Conservation (phyloP, 2,329 filamentous ascomycete species). For the Leptographium flavum region DNA sequence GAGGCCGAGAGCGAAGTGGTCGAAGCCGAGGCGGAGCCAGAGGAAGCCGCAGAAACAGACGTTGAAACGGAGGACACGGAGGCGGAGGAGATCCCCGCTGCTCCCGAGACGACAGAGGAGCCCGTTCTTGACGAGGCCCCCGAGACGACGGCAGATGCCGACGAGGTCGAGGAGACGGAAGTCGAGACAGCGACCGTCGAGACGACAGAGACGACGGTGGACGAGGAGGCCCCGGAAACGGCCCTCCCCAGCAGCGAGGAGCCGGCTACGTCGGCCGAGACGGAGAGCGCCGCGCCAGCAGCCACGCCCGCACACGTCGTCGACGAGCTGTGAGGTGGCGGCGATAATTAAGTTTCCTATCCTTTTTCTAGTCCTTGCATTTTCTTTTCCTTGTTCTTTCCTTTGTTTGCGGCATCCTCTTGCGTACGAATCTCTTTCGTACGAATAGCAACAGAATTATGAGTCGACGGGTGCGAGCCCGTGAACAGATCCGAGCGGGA, state of each 20-base stretch:
- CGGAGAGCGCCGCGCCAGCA: not conserved
- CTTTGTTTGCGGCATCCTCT: not conserved
- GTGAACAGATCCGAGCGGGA: too few relatives aligned
- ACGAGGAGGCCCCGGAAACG: not conserved
- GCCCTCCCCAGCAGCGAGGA: not conserved
- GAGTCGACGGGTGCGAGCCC: too few relatives aligned
- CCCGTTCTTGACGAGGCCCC: not conserved
- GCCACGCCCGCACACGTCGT: too few relatives aligned
- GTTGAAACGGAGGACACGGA: slow-evolving; percentile 2
- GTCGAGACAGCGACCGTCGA: not conserved
- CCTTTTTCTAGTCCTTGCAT: not conserved
- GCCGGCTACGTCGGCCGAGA: not conserved
- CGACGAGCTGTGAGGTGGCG: too few relatives aligned
- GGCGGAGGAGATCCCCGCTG: slow-evolving; percentile 6
- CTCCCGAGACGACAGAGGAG: not conserved
- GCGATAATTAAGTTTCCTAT: not conserved
- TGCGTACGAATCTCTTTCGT: not conserved
- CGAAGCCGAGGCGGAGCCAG: slow-evolving; percentile 10
- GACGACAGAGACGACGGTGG: not conserved
- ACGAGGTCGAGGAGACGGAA: not conserved
- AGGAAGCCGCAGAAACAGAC: slow-evolving; percentile 11
- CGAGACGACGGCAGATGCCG: not conserved
- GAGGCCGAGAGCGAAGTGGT: slow-evolving; percentile 18
- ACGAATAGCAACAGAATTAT: not conserved
- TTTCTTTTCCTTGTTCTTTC: not conserved